A percentile compares a stretch with the other conserved stretches of the same genome.
Evolutionary conservation across 345 rosid genomes (phyloP).

Genomic region (Salix caprea): DNA sequence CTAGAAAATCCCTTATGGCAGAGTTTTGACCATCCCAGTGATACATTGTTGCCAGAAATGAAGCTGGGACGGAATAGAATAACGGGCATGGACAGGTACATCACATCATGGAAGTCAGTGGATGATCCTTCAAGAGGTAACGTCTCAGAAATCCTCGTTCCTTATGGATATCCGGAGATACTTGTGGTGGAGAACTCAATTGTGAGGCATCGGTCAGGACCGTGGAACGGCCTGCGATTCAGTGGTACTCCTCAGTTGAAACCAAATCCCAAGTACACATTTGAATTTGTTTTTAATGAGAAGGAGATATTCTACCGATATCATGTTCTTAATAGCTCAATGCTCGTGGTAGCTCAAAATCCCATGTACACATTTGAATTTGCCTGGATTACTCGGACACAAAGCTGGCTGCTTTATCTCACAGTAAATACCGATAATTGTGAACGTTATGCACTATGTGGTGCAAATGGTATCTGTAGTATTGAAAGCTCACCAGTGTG

Average conservation of each 20-base stretch:
- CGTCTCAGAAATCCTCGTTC: conserved; percentile 6
- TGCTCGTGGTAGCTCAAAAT: neutral
- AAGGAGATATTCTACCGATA: neutral
- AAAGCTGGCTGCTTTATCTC: neutral
- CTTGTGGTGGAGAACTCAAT: conserved; percentile 11
- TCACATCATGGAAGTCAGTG: conserved; percentile 38
- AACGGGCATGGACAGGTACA: neutral
- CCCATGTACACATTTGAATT: no score
- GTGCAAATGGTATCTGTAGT: neutral
- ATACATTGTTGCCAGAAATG: neutral
- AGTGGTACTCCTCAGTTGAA: conserved; percentile 5
- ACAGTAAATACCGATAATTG: neutral
- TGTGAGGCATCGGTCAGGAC: conserved; percentile 21
- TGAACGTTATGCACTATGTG: neutral
- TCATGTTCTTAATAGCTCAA: neutral
- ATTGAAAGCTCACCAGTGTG: neutral
- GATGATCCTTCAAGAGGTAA: conserved; percentile 37
- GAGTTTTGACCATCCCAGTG: neutral
- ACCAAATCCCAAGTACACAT: neutral
- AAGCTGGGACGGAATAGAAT: neutral
- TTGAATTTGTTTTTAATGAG: neutral
- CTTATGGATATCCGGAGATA: conserved; percentile 27
- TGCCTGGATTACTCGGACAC: neutral
- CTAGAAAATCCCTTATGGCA: no score
- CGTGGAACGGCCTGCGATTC: conserved; percentile 32